Evolutionary conservation across 805 yeast species (phyloP), one percentile per base, ranked within the genome.

Genomic region (Teunomyces lycoperdinae): DNA sequence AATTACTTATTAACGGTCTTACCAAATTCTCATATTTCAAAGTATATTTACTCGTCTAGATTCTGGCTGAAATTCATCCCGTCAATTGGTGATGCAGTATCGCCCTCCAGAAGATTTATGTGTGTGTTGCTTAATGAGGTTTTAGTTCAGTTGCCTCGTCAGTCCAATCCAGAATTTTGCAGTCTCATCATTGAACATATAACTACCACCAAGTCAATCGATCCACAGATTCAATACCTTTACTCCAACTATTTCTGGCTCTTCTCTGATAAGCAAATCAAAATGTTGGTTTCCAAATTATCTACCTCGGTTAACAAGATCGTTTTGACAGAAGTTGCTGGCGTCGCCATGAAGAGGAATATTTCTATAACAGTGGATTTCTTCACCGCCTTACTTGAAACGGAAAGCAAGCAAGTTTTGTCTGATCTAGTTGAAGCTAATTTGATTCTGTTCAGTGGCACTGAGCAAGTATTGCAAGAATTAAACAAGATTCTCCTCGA

Each of bases 41-140:
- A 45, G 8, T 63, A 47, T 46, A 45, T 62, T 9, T 39, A 52
- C n/a, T 55, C 63, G 0, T 30, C 42, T 14, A 63, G 52, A 24
- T 73, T 60, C 49, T 71, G 76, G 71, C 38, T 50, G 9, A 35
- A 36, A 0, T 50, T 70, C 6, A 27, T 40, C 16, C 31, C 45
- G n/a, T 17, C 29, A 2, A 9, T n/a, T 13, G 27, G 13, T 5
- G 30, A 26, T 1, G 27, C 35, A 7, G 20, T 47, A 6, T 50
- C 60, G 5, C 62, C 62, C 9, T 66, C 61, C 31, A 54, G 60
- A 16, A 34, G 55, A 1, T 64, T 64, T 27, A 65, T 67, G 9
- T 56, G 70, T 33, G 57, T 62, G 13, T 52, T 67, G 1, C 43
- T 76, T n/a, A 57, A 61, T 43, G 76, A 74, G 44, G 58, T 76